Base-by-base conservation (phyloP, 169 alveolate species). In the Besnoitia besnoiti region DNA sequence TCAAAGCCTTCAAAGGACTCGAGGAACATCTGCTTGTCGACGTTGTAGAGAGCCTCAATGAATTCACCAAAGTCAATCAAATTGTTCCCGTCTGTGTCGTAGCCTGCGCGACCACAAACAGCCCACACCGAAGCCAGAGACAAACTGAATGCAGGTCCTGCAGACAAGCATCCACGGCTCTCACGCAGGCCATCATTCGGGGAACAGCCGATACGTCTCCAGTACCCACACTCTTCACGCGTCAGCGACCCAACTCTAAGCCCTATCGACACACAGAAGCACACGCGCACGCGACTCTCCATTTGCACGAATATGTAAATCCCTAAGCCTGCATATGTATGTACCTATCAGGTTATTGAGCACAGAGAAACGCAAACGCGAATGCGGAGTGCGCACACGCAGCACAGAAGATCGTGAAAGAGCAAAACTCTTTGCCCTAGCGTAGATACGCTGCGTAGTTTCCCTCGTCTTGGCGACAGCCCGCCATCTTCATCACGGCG, bases 11-110 rank as follows among this genome's bases (percentile, higher is more conserved):
- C 95, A 73, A 95, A 95, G 51, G 87, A 87, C 59, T 94, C 94
- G n/a, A 90, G 94, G 40, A 95, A 93, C 47, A 91, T 50, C 67
- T 95, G 94, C 44, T 94, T 95, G 59, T 95, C 96, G 0, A 95
- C 95, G 35, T 93, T 93, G 61, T 87, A 93, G 87, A 95, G 85
- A 19, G 96, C 96, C 51, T 95, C 95, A 19, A 95, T 94, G 73
- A 91, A 95, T 77, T 95, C 96, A 59, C 96, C 96, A 50, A 95
- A 94, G 84, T 95, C 96, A 42, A 95, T 95, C 89, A 95, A 73
- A 76, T 95, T 95, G 91, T 95, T 95, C 89, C 88, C 62, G 79
- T 95, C 96, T 91, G 88, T 76, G 40, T 95, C 96, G 91, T 94
- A 95, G 75, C 89, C 94, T 91, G 92, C 94, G 30, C 91, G 89